Evolutionary conservation across 257 asterid species (phyloP).

Genomic region (Gentiana macrophylla): DNA sequence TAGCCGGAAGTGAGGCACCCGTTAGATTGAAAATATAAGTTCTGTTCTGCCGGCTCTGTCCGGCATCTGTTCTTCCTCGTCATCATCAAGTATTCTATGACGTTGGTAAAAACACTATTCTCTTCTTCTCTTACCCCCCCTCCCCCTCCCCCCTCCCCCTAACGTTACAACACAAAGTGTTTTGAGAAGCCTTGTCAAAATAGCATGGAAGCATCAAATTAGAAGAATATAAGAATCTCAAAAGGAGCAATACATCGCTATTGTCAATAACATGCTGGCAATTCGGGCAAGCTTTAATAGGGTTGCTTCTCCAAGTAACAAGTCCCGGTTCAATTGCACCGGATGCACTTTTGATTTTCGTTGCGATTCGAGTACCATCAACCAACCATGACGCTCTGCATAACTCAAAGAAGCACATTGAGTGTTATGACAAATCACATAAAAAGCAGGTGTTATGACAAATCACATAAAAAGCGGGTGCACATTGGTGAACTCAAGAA

Average conservation of each 20-base stretch:
- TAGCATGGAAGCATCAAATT: slow-evolving; percentile 4
- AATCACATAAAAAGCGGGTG: no score
- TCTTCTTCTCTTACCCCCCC: not conserved
- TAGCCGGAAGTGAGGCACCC: no score
- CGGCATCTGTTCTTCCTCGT: no score
- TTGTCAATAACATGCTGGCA: slow-evolving; percentile 67
- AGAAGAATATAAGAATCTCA: slow-evolving; percentile 1
- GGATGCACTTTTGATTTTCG: slow-evolving; percentile 48
- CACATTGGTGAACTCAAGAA: no score
- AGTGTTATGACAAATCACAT: slow-evolving; percentile 2
- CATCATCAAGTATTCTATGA: no score
- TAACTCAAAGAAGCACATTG: slow-evolving; percentile 6
- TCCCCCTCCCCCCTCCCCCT: not conserved
- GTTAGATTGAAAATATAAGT: no score
- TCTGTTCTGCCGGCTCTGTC: no score
- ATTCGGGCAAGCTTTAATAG: slow-evolving; percentile 77
- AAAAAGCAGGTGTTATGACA: not conserved
- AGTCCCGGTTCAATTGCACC: slow-evolving; percentile 39
- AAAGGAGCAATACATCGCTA: slow-evolving; percentile 45
- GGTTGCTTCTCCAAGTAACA: slow-evolving; percentile 75
- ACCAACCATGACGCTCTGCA: slow-evolving; percentile 89
- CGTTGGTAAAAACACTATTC: no score
- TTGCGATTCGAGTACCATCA: slow-evolving; percentile 31
- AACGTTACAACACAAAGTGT: not conserved
- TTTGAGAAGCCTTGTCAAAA: not conserved